phyloP scores from a whole-genome alignment of 306 rosid species.

The Lathyrus sativus region DNA sequence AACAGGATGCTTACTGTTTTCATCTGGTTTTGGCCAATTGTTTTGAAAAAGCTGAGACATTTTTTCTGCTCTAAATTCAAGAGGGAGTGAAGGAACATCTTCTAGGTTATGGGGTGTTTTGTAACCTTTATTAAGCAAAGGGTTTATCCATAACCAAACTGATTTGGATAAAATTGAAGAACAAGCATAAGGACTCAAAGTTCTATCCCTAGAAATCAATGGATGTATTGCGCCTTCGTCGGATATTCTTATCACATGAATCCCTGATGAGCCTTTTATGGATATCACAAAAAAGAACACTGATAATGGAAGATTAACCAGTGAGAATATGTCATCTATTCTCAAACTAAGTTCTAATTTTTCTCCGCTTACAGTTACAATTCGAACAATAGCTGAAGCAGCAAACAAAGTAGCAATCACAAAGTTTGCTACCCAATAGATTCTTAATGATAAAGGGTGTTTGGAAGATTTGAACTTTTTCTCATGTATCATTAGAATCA shows the following conservation, averaged over 20 bases:
- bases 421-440: slow-evolving; percentile 43
- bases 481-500: slow-evolving; percentile 41
- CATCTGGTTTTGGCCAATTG: slow-evolving; percentile 79
- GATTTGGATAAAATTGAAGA: slow-evolving; percentile 41
- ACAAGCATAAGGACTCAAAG: slow-evolving; percentile 42
- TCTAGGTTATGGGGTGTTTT: slow-evolving; percentile 40
- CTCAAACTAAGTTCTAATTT: slow-evolving; percentile 43
- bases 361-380: not conserved
- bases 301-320: slow-evolving; percentile 41
- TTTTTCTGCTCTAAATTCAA: slow-evolving; percentile 36
- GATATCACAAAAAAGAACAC: slow-evolving; percentile 31
- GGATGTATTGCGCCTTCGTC: slow-evolving; percentile 27
- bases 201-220: slow-evolving; percentile 29
- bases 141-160: slow-evolving; percentile 52
- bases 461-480: slow-evolving; percentile 36
- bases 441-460: slow-evolving; percentile 48
- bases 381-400: slow-evolving; percentile 40
- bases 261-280: slow-evolving; percentile 41
- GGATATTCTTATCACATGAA: slow-evolving; percentile 38
- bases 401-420: slow-evolving; percentile 39
- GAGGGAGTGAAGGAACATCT: slow-evolving; percentile 50
- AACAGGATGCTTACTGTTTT: slow-evolving; percentile 65
- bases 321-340: slow-evolving; percentile 46
- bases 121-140: slow-evolving; percentile 45
- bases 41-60: slow-evolving; percentile 59